phyloP scores from a whole-genome alignment of 176 grass and related monocot species.

The Triticum monococcum region DNA sequence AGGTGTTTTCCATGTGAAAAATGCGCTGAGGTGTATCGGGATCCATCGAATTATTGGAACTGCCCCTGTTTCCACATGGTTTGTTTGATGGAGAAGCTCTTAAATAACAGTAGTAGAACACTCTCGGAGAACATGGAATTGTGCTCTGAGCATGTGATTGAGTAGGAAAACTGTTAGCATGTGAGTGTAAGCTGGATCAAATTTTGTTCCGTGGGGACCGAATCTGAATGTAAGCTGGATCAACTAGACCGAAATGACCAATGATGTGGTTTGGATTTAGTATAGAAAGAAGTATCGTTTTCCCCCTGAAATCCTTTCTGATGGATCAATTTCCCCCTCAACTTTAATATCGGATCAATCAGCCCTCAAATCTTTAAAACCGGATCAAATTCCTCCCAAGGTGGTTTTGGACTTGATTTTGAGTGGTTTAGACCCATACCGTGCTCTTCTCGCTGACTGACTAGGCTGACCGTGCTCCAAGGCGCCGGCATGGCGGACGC shows the following conservation, averaged over 20 bases:
- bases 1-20: background rate
- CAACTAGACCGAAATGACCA: background rate
- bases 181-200: background rate
- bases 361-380: too few species aligned
- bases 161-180: background rate
- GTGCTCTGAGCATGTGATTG: constrained; percentile 18
- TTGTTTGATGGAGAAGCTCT: background rate
- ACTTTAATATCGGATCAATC: too few species aligned
- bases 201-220: background rate
- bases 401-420: too few species aligned
- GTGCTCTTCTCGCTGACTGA: too few species aligned
- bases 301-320: too few species aligned
- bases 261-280: too few species aligned
- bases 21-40: background rate
- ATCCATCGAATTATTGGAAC: constrained; percentile 20
- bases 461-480: too few species aligned
- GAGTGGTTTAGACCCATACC: too few species aligned
- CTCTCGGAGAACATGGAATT: constrained; percentile 6
- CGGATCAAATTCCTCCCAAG: too few species aligned
- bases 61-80: constrained; percentile 13
- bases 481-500: too few species aligned
- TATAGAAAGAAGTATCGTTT: too few species aligned
- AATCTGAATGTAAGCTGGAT: background rate
- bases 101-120: background rate
- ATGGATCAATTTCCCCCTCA: too few species aligned